Conservation (phyloP, 345 rosid genomes). For the Theobroma cacao region DNA sequence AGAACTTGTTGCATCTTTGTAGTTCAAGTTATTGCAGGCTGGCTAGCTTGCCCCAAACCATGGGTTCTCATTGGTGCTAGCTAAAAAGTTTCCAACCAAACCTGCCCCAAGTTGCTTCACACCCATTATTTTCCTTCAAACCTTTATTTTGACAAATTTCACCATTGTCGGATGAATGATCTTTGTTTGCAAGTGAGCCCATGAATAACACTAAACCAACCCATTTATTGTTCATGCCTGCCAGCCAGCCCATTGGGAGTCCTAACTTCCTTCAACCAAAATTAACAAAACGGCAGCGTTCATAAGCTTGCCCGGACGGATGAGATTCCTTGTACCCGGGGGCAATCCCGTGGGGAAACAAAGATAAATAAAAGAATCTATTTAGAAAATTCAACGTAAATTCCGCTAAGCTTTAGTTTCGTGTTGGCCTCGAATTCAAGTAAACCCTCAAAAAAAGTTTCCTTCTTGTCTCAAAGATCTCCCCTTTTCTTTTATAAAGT, state of each 20-base stretch:
- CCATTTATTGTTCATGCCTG: background rate
- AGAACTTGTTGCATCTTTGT: background rate
- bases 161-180: background rate
- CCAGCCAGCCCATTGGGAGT: background rate
- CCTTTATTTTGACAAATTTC: background rate
- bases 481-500: background rate
- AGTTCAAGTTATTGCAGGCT: too few relatives aligned
- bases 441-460: conserved; percentile 20
- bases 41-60: background rate
- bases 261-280: background rate
- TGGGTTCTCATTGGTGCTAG: background rate
- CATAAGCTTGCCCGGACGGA: background rate
- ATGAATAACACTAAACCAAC: background rate
- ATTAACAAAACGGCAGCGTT: background rate
- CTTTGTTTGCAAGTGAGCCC: background rate
- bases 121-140: background rate
- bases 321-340: conserved; percentile 13
- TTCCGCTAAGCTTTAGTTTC: conserved; percentile 13
- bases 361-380: too few relatives aligned
- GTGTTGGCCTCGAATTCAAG: conserved; percentile 27
- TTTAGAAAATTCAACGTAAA: background rate
- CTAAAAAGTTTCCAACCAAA: background rate
- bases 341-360: background rate
- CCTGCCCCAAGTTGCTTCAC: background rate
- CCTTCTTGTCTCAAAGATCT: background rate